Evolutionary conservation across 352 stramenopile species (phyloP).

Genomic region (Globisporangium sylvaticum): DNA sequence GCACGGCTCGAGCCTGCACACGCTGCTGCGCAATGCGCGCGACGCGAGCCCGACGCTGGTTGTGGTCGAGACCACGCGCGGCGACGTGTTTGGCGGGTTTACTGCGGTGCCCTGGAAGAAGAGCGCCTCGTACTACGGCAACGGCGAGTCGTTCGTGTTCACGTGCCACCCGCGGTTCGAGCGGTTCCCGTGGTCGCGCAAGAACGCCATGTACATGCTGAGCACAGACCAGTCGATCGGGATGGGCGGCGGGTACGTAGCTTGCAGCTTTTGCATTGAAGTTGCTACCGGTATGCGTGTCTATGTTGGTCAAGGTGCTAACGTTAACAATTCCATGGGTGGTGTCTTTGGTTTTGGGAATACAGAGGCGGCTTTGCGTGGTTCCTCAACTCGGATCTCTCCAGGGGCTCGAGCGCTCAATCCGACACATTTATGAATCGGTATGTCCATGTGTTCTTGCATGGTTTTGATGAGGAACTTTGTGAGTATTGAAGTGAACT

Average conservation of each 20-base stretch:
- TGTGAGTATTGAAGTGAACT: not conserved
- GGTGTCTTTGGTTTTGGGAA: not conserved
- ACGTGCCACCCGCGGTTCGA: slow-evolving; percentile 56
- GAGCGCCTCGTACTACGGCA: slow-evolving; percentile 63
- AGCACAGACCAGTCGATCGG: slow-evolving; percentile 64
- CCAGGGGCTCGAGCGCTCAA: slow-evolving; percentile 35
- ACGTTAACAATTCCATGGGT: not conserved
- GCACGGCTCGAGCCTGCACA: slow-evolving; percentile 65
- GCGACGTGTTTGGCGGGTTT: slow-evolving; percentile 69
- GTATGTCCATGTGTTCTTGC: slow-evolving; percentile 16
- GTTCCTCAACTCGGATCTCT: slow-evolving; percentile 67
- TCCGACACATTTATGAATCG: slow-evolving; percentile 65
- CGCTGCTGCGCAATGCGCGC: slow-evolving; percentile 40
- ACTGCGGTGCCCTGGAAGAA: slow-evolving; percentile 38
- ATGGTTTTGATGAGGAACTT: not conserved
- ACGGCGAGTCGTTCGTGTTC: slow-evolving; percentile 72
- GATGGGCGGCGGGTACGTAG: slow-evolving; percentile 65
- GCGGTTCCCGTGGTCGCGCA: slow-evolving; percentile 53
- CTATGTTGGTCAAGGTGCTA: not conserved
- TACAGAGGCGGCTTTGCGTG: slow-evolving; percentile 57
- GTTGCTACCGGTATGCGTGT: not conserved
- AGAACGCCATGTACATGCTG: slow-evolving; percentile 69
- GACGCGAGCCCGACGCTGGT: slow-evolving; percentile 44
- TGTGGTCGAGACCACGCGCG: slow-evolving; percentile 56
- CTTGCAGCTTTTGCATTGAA: not conserved